Evolutionary conservation across 1,139 yeast species (phyloP), one percentile per base, ranked within the genome.

Genomic region (Martiniozyma asiatica): DNA sequence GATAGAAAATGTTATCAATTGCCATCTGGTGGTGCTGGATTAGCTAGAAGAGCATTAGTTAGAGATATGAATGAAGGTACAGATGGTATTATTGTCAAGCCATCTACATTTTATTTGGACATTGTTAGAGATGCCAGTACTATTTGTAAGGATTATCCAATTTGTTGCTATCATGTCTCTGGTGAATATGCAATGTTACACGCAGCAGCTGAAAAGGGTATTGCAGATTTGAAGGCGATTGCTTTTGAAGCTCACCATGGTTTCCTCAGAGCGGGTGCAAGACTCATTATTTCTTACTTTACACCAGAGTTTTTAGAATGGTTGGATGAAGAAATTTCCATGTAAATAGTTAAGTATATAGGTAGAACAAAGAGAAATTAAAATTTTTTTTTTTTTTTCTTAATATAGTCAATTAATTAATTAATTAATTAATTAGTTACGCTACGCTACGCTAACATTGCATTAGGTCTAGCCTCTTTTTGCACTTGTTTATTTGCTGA

Each of bases 121-220:
- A 68, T 89, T 35, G 78, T 89, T 53, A 66, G 78, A 38, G 96
- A 89, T 50, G 95, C 98, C 1, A 65, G 89, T 24, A 75, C 69
- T 45, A 65, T 87, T 33, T 82, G 94, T 51, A 57, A 63, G 33
- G 92, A 89, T 53, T 72, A 79, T 45, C 98, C 98, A 18, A 63
- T 89, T 31, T 85, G 95, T 51, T 92, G 94, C 16, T 89, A 89
- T 56, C 98, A 92, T 54, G 99, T 89, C 20, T 75, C 92, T 55
- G 99, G 99, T 28, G 99, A 89, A 57, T 89, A 73, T 51, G 96
- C 98, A 29, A 89, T 92, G 98, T 61, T 89, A 41, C 94, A 87
- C 52, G 98, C 98, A 8, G 98, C 96, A 30, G 97, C 97, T 19
- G 96, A 87, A 47, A 87, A 87, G 64, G 94, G 94, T 16, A 69